These are phyloP conservation scores for Phialemoniopsis sp. DNA, from an alignment of 2,329 filamentous ascomycete genomes.

Conservation along the genomic window DNA sequence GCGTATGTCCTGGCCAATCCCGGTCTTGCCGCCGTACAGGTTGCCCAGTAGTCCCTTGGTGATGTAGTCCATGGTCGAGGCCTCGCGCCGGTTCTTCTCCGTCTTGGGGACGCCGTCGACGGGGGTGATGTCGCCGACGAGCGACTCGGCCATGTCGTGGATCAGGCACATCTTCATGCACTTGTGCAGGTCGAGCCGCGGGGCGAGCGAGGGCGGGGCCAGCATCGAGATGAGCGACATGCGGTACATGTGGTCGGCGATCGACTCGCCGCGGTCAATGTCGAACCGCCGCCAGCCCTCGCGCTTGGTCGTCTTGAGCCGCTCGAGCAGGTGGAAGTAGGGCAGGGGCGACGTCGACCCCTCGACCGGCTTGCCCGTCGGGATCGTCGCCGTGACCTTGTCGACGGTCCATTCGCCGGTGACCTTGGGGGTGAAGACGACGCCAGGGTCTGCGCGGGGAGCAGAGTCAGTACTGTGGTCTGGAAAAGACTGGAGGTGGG, in stretches of 20 bases:
- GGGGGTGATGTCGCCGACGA: constrained; percentile 96
- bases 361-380: constrained; percentile 51
- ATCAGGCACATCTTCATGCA: constrained; percentile 96
- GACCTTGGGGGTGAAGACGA: constrained; percentile 31
- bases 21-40: constrained; percentile 61
- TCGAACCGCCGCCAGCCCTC: constrained; percentile 93
- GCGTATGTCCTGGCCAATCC: constrained; percentile 65
- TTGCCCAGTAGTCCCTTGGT: constrained; percentile 67
- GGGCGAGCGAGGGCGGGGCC: constrained; percentile 69
- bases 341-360: constrained; percentile 71
- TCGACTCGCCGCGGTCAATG: constrained; percentile 77
- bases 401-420: constrained; percentile 50
- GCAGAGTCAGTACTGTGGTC: too few species aligned
- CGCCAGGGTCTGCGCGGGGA: constrained; percentile 25
- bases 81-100: constrained; percentile 86
- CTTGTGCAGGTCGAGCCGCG: constrained; percentile 69
- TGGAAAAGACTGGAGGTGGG: neutral
- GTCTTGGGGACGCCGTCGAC: constrained; percentile 79
- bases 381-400: constrained; percentile 62
- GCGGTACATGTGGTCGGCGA: constrained; percentile 98
- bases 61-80: constrained; percentile 89
- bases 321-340: constrained; percentile 93
- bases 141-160: constrained; percentile 94
- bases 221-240: constrained; percentile 97
- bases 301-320: constrained; percentile 91